Conservation (phyloP, 2,329 filamentous ascomycete genomes). For the Cytospora schulzeri region DNA sequence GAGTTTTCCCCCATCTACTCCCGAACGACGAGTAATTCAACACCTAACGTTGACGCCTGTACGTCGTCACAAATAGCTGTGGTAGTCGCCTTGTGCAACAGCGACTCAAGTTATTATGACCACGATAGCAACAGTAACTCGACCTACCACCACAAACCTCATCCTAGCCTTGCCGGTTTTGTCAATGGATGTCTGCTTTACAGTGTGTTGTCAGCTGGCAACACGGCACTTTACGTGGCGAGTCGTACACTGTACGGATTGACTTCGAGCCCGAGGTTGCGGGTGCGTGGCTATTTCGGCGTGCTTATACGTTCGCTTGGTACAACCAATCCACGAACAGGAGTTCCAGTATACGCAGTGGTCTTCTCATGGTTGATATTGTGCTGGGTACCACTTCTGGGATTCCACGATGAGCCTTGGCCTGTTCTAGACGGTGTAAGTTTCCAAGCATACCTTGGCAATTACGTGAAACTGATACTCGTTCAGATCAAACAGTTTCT, state of each 20-base stretch:
- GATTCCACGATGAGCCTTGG: constrained; percentile 5
- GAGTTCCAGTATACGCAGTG: constrained; percentile 19
- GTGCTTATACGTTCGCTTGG: constrained; percentile 2
- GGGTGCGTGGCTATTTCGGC: background rate
- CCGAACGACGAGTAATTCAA: background rate
- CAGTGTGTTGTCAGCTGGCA: constrained; percentile 19
- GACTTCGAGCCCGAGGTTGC: constrained; percentile 1
- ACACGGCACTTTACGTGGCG: constrained; percentile 21
- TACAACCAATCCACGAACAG: constrained; percentile 12
- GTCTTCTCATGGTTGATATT: constrained; percentile 16
- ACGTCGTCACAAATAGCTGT: background rate
- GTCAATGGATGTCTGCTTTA: constrained; percentile 20
- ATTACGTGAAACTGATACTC: background rate
- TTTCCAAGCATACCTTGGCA: background rate
- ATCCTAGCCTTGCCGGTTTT: constrained; percentile 8
- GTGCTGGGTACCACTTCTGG: constrained; percentile 20
- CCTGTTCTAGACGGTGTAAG: background rate
- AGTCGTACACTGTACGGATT: constrained; percentile 22
- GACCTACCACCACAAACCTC: background rate
- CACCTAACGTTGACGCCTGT: background rate
- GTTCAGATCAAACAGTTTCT: constrained; percentile 17
- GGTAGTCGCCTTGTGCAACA: constrained; percentile 8
- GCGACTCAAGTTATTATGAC: background rate
- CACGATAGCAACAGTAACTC: too few relatives aligned
- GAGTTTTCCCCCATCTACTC: constrained; percentile 5